Conservation (phyloP, 2,329 filamentous ascomycete genomes). For the Pezicula rhizophila region DNA sequence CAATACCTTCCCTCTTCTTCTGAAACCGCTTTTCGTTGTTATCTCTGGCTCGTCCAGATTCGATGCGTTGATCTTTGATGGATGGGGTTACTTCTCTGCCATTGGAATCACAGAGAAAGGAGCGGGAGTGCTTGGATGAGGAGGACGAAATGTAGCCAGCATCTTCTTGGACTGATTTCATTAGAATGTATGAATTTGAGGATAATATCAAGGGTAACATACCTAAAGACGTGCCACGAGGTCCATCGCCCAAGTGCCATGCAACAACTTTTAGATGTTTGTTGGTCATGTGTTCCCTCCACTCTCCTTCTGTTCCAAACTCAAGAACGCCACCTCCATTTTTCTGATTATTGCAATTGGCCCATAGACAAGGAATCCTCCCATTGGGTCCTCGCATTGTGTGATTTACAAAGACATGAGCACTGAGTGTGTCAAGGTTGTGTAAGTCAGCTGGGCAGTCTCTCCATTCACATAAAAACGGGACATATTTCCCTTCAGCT, state of each 20-base stretch:
- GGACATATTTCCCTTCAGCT: slow-evolving; percentile 32
- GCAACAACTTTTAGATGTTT: slow-evolving; percentile 45
- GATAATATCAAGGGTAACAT: slow-evolving; percentile 1
- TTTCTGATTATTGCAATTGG: slow-evolving; percentile 28
- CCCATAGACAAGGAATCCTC: slow-evolving; percentile 31
- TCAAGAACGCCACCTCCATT: slow-evolving; percentile 10
- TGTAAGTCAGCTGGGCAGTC: slow-evolving; percentile 55
- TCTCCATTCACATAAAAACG: slow-evolving; percentile 55
- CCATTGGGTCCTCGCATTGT: slow-evolving; percentile 18
- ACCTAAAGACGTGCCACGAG: slow-evolving; percentile 34
- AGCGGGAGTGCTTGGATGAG: slow-evolving; percentile 1
- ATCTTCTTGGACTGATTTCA: slow-evolving; percentile 10
- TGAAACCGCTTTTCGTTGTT: slow-evolving; percentile 19
- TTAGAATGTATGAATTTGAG: background rate
- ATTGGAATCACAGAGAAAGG: slow-evolving; percentile 44
- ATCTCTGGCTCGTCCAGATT: slow-evolving; percentile 30
- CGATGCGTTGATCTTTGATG: slow-evolving; percentile 43
- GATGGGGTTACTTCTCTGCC: slow-evolving; percentile 55
- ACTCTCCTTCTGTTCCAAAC: slow-evolving; percentile 25
- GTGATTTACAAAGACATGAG: slow-evolving; percentile 48
- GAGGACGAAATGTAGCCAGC: background rate
- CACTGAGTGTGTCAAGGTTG: slow-evolving; percentile 52
- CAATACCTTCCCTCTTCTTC: slow-evolving; percentile 5
- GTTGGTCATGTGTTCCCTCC: slow-evolving; percentile 46
- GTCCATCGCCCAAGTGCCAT: slow-evolving; percentile 57